These are phyloP conservation scores for Talaromyces islandicus DNA, from an alignment of 2,329 filamentous ascomycete genomes.

Conservation along the genomic window DNA sequence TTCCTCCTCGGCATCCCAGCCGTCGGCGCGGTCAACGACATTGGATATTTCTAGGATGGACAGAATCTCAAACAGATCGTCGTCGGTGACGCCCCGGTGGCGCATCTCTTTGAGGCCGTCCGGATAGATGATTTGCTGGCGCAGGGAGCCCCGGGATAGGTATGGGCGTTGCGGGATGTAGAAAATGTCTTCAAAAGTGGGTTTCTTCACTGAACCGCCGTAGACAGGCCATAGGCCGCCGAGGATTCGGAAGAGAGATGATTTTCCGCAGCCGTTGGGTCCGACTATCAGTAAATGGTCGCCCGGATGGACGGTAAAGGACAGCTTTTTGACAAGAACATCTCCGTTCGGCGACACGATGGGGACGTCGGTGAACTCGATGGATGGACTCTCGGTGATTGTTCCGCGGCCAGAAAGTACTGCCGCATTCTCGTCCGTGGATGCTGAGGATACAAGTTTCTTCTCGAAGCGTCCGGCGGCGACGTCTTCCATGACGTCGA, in stretches of 20 bases:
- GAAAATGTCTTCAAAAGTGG: conserved; percentile 87
- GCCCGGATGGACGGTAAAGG: conserved; percentile 77
- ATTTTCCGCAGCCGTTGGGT: conserved; percentile 96
- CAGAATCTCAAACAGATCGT: conserved; percentile 71
- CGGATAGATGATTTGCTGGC: conserved; percentile 95
- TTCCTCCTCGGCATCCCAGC: conserved; percentile 91
- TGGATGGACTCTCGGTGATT: conserved; percentile 74
- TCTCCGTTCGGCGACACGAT: conserved; percentile 97
- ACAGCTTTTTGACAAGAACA: conserved; percentile 76
- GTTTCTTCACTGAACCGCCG: conserved; percentile 86
- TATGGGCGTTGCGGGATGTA: conserved; percentile 97
- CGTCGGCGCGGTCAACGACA: conserved; percentile 70
- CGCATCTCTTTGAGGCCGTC: conserved; percentile 85
- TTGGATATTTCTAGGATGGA: conserved; percentile 74
- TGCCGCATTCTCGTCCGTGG: conserved; percentile 72
- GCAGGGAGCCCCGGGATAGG: conserved; percentile 81
- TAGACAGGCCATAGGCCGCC: conserved; percentile 98
- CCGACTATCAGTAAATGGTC: conserved; percentile 93
- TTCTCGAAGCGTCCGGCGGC: conserved; percentile 89
- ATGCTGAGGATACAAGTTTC: conserved; percentile 85
- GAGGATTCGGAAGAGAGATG: conserved; percentile 89
- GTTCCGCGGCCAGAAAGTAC: conserved; percentile 77
- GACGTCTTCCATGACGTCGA: conserved; percentile 93
- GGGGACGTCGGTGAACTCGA: conserved; percentile 81
- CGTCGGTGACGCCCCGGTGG: conserved; percentile 73